A percentile compares a stretch with the other conserved stretches of the same genome.
Conservation (phyloP, 1,284 basidiomycete species). For the Heliocybe sulcata region DNA sequence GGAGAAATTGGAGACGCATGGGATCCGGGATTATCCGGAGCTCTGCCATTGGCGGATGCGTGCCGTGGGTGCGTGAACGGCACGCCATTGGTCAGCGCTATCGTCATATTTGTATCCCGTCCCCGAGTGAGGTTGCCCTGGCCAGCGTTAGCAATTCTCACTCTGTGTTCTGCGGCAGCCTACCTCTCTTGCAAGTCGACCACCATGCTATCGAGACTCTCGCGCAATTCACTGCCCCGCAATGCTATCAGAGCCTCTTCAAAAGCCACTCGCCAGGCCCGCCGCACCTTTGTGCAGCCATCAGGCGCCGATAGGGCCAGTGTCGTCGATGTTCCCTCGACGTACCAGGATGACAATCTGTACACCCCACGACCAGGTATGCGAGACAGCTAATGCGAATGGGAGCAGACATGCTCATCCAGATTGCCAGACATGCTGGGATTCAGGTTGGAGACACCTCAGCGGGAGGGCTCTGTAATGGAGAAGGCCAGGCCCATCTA, state of each 20-base stretch:
- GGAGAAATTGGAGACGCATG: not conserved
- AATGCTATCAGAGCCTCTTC: conserved; percentile 17
- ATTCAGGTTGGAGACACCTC: conserved; percentile 75
- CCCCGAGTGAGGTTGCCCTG: not conserved
- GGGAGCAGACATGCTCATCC: not conserved
- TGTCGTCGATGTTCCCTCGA: conserved; percentile 69
- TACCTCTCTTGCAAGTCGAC: conserved; percentile 9
- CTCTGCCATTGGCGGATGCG: not conserved
- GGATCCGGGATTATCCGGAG: not conserved
- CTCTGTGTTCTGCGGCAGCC: not conserved
- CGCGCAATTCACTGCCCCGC: conserved; percentile 34
- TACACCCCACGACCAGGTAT: conserved; percentile 68
- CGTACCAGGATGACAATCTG: conserved; percentile 63
- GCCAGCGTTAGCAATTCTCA: not conserved
- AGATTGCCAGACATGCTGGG: conserved; percentile 72
- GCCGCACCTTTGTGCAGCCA: conserved; percentile 60
- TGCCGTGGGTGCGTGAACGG: not conserved
- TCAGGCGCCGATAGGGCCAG: conserved; percentile 74
- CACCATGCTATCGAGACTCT: conserved; percentile 50
- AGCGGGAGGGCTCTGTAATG: conserved; percentile 53
- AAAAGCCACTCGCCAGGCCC: conserved; percentile 15
- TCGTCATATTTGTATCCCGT: not conserved
- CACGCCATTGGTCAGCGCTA: not conserved
- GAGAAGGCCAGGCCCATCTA: conserved; percentile 84
- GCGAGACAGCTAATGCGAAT: conserved; percentile 10